These are phyloP conservation scores for Beauveria brongniartii DNA, from an alignment of 2,329 filamentous ascomycete species.

Conservation along the genomic window DNA sequence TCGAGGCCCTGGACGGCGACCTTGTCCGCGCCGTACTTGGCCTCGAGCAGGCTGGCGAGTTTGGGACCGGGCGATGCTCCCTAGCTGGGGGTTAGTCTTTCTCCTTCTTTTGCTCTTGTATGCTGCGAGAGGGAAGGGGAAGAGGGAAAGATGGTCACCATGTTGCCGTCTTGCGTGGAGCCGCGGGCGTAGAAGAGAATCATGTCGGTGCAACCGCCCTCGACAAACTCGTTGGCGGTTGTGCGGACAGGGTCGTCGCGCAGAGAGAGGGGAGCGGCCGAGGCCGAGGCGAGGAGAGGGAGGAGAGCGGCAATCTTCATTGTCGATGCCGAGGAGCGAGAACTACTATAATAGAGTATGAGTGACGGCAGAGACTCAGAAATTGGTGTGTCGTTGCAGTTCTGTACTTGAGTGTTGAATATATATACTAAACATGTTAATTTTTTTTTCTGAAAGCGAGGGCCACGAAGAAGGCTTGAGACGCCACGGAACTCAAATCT, in stretches of 20 bases:
- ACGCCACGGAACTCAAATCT: too few species aligned
- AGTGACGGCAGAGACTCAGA: background rate
- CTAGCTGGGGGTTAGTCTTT: background rate
- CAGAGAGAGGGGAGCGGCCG: background rate
- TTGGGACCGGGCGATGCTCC: constrained; percentile 14
- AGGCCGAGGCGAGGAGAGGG: background rate
- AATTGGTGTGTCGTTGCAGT: too few species aligned
- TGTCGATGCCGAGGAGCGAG: background rate
- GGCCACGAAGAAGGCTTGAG: too few species aligned
- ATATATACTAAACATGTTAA: too few species aligned
- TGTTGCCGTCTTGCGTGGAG: constrained; percentile 17
- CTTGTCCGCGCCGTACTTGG: constrained; percentile 15
- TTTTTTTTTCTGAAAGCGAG: too few species aligned
- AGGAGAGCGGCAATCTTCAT: background rate
- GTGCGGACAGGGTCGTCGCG: background rate
- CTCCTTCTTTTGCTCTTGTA: background rate
- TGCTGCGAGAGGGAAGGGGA: background rate
- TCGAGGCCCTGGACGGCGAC: constrained; percentile 22
- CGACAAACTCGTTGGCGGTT: constrained; percentile 18
- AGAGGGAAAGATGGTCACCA: constrained; percentile 7
- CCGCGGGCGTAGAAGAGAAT: constrained; percentile 21
- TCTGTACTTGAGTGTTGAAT: too few species aligned
- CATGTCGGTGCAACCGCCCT: constrained; percentile 18
- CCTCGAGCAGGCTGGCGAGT: constrained; percentile 14
- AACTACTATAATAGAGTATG: background rate